Evolutionary conservation across 2,329 filamentous ascomycete species (phyloP).

Genomic region (Verticillium zaregamsianum): DNA sequence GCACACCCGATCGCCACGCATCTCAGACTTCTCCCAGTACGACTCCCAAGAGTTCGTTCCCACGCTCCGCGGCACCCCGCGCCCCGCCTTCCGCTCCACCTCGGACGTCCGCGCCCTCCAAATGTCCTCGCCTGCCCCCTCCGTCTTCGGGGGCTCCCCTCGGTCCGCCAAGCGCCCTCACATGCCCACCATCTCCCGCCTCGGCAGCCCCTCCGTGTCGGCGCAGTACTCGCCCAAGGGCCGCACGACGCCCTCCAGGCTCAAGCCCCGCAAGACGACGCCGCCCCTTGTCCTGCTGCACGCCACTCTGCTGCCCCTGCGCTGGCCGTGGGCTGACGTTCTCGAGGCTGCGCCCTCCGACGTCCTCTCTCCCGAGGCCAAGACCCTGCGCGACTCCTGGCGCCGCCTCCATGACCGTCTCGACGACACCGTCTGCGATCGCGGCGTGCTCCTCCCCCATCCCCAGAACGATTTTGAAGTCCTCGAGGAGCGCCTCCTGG

Average conservation of each 20-base stretch:
- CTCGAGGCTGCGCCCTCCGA: slow-evolving; percentile 37
- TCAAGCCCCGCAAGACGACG: slow-evolving; percentile 49
- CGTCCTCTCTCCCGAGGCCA: slow-evolving; percentile 39
- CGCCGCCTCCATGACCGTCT: slow-evolving; percentile 65
- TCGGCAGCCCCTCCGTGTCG: slow-evolving; percentile 50
- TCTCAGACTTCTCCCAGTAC: slow-evolving; percentile 49
- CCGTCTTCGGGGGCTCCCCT: slow-evolving; percentile 47
- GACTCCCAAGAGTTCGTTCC: slow-evolving; percentile 39
- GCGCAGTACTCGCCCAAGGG: slow-evolving; percentile 53
- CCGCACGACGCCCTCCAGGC: slow-evolving; percentile 49
- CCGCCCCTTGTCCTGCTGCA: slow-evolving; percentile 74
- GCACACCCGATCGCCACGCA: slow-evolving; percentile 32
- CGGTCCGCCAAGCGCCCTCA: slow-evolving; percentile 45
- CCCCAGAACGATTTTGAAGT: slow-evolving; percentile 77
- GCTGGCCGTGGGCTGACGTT: slow-evolving; percentile 59
- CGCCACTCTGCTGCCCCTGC: slow-evolving; percentile 68
- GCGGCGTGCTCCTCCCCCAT: slow-evolving; percentile 72
- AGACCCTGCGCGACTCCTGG: slow-evolving; percentile 58
- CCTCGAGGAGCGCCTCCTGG: slow-evolving; percentile 38
- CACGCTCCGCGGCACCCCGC: slow-evolving; percentile 53
- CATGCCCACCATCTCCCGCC: slow-evolving; percentile 46
- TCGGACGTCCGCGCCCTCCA: slow-evolving; percentile 68
- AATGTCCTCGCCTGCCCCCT: slow-evolving; percentile 63
- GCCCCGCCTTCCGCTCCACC: slow-evolving; percentile 64
- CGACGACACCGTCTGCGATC: slow-evolving; percentile 67